Evolutionary conservation across 75 land plant species (phyloP).

Genomic region (Gnetum montanum): DNA sequence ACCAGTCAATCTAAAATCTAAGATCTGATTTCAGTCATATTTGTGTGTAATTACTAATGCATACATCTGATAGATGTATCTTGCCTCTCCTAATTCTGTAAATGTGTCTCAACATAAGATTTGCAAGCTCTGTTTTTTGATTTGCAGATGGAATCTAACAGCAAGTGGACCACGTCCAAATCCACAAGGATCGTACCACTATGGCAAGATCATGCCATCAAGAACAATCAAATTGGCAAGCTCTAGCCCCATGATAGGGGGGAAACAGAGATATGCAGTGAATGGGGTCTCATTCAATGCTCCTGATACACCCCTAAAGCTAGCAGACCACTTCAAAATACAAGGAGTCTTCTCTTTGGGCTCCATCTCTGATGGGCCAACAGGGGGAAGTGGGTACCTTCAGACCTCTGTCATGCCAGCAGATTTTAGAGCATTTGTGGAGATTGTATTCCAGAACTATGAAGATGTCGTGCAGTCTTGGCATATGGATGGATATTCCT

Average conservation of each 20-base stretch:
- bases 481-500: constrained; percentile 80
- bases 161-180: constrained; percentile 90
- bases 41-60: too few species aligned
- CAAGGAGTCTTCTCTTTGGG: constrained; percentile 50
- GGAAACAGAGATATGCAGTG: constrained; percentile 78
- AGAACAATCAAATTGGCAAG: constrained; percentile 62
- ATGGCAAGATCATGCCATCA: constrained; percentile 52
- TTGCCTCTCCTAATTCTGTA: too few species aligned
- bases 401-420: constrained; percentile 59
- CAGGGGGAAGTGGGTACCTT: constrained; percentile 29
- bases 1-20: too few species aligned
- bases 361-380: constrained; percentile 58
- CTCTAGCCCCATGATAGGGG: constrained; percentile 47
- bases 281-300: constrained; percentile 62
- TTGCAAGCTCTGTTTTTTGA: too few species aligned
- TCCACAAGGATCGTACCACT: constrained; percentile 92
- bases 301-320: constrained; percentile 69
- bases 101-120: too few species aligned
- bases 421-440: constrained; percentile 50
- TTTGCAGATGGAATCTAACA: constrained; percentile 69
- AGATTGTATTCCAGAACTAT: constrained; percentile 73
- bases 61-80: too few species aligned
- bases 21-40: too few species aligned
- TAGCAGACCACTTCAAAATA: constrained; percentile 78
- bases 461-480: constrained; percentile 71